Base-by-base conservation (phyloP, 768 basidiomycete genomes). In the Gymnopilus dilepis region DNA sequence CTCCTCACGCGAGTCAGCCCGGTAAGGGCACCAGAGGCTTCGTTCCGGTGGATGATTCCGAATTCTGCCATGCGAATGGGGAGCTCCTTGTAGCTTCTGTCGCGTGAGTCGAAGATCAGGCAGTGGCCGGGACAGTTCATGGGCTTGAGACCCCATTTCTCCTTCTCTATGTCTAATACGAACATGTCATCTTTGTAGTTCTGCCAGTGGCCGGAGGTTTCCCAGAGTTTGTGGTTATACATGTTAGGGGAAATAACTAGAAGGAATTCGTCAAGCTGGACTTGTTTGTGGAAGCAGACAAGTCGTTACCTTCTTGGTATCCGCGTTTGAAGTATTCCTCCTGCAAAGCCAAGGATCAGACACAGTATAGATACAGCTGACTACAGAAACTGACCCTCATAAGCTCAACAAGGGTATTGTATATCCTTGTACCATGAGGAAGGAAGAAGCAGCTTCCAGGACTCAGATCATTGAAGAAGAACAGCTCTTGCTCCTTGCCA, bases 121-220 rank as follows among this genome's bases (percentile, higher is more conserved):
- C 93, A 95, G 74, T 99, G 97, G 5, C 96, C 96, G 0, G 93
- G 97, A 79, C 97, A 99, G 76, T 99, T 99, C 97, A 99, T 99
- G 19, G 97, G 97, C 78, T 99, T 97, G 61, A 99, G 82, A 0
- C 85, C 97, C 87, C 94, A 99, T 71, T 86, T 86, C 78, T 98
- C 95, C 79, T 99, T 98, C 77, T 99, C 97, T 59, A 98, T 78
- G 59, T 96, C 92, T 60, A 99, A 87, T 45, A 82, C 74, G 79
- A 99, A 99, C 97, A 99, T 99, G 77, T 94, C 95, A 56, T 99
- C 96, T 73, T 91, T 89, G 81, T 98, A 99, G 74, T 99, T 97
- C 70, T 94, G 86, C 97, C 92, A 97, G 73, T 98, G 97, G 2
- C 97, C 97, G 0, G 97, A 98, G 1, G 92, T 95, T 78, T 99